Base-by-base conservation (phyloP, 2,329 filamentous ascomycete genomes). In the Talaromyces amestolkiae region DNA sequence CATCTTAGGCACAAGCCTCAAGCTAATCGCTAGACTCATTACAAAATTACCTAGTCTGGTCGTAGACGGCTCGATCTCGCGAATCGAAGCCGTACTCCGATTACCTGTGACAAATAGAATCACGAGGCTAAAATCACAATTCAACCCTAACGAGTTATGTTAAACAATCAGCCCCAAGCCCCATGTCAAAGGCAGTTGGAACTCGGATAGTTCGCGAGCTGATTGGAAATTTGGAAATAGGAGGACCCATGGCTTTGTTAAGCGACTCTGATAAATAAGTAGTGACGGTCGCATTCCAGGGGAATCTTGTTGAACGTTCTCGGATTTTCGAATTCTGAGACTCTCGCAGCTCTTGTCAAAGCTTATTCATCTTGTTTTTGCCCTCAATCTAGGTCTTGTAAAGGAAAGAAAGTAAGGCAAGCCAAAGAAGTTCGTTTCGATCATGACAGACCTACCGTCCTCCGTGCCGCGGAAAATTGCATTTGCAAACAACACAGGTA, bases 71-170 rank as follows among this genome's bases (percentile, higher is more conserved):
- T 56, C 15, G n/a, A n/a, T 22, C n/a, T 22, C n/a, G 33, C 33
- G n/a, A 56, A 33, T 22, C n/a, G n/a, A 37, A 56, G 33, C 33
- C 19, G 19, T 9, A 56, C 53, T 56, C 53, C 31, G 53, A 56
- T 56, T 56, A 56, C 33, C 31, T 11, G 53, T 37, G 53, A 56
- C 53, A 37, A 56, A 56, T 56, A 56, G 53, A 22, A 56, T 37
- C 33, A n/a, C 53, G 9, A 17, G n/a, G 9, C 35, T 37, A 6
- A 17, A 22, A 9, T 37, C 31, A 56, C 5, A 24, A 15, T 56
- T 3, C 53, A 22, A 39, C n/a, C 51, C n/a, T 56, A 56, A 39
- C 3, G n/a, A 37, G 53, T 5, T 37, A 37, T 56, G 53, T 19
- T 24, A 56, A 56, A 19, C 53, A 37, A 39, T 37, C n/a, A 56